These are phyloP conservation scores for Climacium dendroides DNA, from an alignment of 225 moss, liverwort and hornwort species.

Conservation along the genomic window DNA sequence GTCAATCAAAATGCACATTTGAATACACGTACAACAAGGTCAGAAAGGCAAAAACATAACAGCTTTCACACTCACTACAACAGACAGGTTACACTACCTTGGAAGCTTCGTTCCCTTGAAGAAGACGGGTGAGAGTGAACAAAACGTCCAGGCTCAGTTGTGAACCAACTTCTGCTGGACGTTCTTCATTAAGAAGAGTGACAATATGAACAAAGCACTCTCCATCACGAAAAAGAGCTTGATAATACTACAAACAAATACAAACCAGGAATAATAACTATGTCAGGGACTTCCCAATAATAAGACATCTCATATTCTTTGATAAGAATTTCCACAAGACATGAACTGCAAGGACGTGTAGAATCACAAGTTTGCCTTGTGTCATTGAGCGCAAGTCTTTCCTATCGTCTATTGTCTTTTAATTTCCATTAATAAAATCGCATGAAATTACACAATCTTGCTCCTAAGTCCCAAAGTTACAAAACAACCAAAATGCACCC, in stretches of 20 bases:
- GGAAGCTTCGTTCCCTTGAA: conserved; percentile 68
- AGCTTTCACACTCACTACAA: not conserved
- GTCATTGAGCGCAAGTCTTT: not conserved
- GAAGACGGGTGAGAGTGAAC: conserved; percentile 55
- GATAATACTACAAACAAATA: conserved; percentile 51
- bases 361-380: not conserved
- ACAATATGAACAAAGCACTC: conserved; percentile 85
- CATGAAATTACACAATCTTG: not conserved
- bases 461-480: not conserved
- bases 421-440: not conserved
- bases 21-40: not conserved
- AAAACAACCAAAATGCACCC: not conserved
- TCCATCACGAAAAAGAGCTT: conserved; percentile 66
- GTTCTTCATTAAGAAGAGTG: conserved; percentile 62
- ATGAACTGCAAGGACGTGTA: not conserved
- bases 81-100: conserved; percentile 30
- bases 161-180: conserved; percentile 54
- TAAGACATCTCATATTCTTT: not conserved
- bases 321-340: not conserved
- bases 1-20: not conserved
- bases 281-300: not conserved
- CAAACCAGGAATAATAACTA: not conserved
- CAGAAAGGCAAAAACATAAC: not conserved
- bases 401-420: not conserved
- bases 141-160: conserved; percentile 65